Percentiles rank a stretch among this genome's conserved stretches.
Conservation (phyloP, 169 alveolate species). For the Theileria orientalis region DNA sequence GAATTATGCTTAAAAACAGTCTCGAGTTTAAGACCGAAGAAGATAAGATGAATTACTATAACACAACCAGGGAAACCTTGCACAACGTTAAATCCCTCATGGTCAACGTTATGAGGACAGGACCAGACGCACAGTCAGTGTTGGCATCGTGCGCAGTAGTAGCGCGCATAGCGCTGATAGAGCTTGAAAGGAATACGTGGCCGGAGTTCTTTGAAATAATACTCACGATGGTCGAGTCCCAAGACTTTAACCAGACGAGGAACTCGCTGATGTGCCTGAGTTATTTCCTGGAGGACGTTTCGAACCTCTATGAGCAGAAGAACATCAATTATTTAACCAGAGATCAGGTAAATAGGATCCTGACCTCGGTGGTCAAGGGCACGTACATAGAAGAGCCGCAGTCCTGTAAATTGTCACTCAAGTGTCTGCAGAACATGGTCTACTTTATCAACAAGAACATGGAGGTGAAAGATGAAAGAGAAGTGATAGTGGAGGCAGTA, state of each 20-base stretch:
- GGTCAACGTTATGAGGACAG: conserved; percentile 73
- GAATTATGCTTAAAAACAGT: conserved; percentile 78
- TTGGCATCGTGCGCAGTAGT: conserved; percentile 84
- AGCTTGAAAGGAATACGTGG: conserved; percentile 79
- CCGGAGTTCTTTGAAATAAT: conserved; percentile 83
- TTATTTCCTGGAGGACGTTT: conserved; percentile 82
- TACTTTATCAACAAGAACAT: conserved; percentile 71
- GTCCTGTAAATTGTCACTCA: conserved; percentile 69
- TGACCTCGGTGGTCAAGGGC: conserved; percentile 75
- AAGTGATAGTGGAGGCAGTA: conserved; percentile 72
- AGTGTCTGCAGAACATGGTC: conserved; percentile 67
- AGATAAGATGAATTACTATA: conserved; percentile 70
- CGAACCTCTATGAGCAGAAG: conserved; percentile 69
- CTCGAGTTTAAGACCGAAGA: conserved; percentile 78
- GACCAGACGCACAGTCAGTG: conserved; percentile 71
- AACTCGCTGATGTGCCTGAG: conserved; percentile 78
- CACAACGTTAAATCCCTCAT: conserved; percentile 69
- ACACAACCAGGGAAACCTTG: conserved; percentile 73
- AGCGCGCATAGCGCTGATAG: conserved; percentile 81
- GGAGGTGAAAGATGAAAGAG: conserved; percentile 69
- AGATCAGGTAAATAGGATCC: conserved; percentile 63
- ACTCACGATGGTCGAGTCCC: conserved; percentile 73
- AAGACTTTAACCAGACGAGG: conserved; percentile 62
- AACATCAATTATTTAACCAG: conserved; percentile 67
- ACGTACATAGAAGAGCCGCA: conserved; percentile 67